Base-by-base conservation (phyloP, 805 yeast species). In the Lipomyces mesembrius region DNA sequence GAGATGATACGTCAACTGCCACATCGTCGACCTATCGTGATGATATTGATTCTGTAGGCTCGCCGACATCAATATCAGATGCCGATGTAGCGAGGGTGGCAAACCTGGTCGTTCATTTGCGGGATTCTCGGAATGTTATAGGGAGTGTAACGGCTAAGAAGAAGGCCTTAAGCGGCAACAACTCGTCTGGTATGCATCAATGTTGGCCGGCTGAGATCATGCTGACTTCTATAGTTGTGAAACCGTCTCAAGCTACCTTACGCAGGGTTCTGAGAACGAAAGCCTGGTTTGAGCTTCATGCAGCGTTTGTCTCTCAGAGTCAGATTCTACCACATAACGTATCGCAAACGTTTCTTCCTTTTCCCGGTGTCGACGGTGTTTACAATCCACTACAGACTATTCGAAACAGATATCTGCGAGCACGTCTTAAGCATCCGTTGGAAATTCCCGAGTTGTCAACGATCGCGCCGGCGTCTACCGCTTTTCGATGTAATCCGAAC, bases 331-430 rank as follows among this genome's bases (percentile, higher is more conserved):
- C 61, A 2, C 35, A 57, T 14, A 53, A 57, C 64, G 22, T 39
- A 6, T 34, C 57, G 12, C 53, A 59, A 3, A 27, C 43, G 0
- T 32, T 17, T 34, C 25, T 43, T 11, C 29, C 54, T 14, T 65
- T 57, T 57, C 57, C 66, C 2, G 65, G 73, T 32, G 72, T 68
- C 22, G 73, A 70, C 53, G 71, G 72, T 6, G 72, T 66, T 32
- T 70, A 70, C 60, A 70, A 70, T 54, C 72, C 72, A 4, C 63
- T 70, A 8, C 73, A 70, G 43, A 59, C 61, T 5, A 68, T 70
- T 37, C 72, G 73, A 22, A 64, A 70, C 37, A 63, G 72, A 11
- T 32, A 27, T 43, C 60, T 63, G 3, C 70, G 72, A 17, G 29
- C 37, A 8, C 22, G 59, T 17, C 65, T 60, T 1, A 35, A 59